phyloP scores from a whole-genome alignment of 176 grass and related monocot genomes.

The Lolium multiflorum region DNA sequence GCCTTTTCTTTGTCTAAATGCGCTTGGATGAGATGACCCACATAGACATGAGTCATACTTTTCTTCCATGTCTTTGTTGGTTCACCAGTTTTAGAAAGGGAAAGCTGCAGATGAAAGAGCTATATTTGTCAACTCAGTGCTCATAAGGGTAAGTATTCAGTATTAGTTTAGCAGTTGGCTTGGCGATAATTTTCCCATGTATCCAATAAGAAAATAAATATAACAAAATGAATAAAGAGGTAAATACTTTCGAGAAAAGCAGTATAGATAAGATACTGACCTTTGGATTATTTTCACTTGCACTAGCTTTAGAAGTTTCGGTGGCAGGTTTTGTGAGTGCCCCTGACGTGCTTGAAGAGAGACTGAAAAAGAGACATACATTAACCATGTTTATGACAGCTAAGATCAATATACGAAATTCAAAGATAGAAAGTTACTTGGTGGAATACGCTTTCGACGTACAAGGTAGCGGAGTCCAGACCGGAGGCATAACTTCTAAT shows the following conservation, averaged over 20 bases:
- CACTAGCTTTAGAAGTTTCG: conserved; percentile 16
- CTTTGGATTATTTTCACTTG: conserved; percentile 33
- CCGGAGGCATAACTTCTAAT: conserved; percentile 40
- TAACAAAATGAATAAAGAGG: background rate
- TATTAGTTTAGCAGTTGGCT: background rate
- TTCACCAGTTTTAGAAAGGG: conserved; percentile 3
- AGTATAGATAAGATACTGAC: background rate
- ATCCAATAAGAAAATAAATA: background rate
- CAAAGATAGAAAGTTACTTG: conserved; percentile 49
- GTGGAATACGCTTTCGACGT: conserved; percentile 40
- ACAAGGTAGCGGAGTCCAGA: conserved; percentile 43
- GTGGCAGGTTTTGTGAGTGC: background rate
- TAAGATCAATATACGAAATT: background rate
- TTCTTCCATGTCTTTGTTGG: conserved; percentile 48
- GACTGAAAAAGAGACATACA: conserved; percentile 43
- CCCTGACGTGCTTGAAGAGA: conserved; percentile 30
- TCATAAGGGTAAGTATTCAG: background rate
- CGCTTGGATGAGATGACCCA: conserved; percentile 64
- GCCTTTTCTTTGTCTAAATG: conserved; percentile 60
- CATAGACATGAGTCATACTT: conserved; percentile 63
- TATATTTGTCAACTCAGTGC: background rate
- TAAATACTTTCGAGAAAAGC: background rate
- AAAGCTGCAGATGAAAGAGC: conserved; percentile 33
- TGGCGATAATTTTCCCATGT: background rate
- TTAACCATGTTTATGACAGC: background rate